Conservation (phyloP, 129 eudicot species). For the Daucus carota region DH1_v3.0 NC_030385.2:42135001-42135500, state of each 20-base stretch:
- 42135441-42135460: neutral
- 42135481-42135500: neutral
- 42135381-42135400: neutral
- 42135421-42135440: slow-evolving; percentile 9
- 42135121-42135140: slow-evolving; percentile 11
- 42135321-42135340: slow-evolving; percentile 88
- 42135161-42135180: neutral
- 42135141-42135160: slow-evolving; percentile 1
- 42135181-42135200: neutral
- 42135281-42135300: slow-evolving; percentile 58
- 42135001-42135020: slow-evolving; percentile 30
- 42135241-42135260: neutral
- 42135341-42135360: slow-evolving; percentile 77
- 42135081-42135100: slow-evolving; percentile 78
- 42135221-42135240: neutral
- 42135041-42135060: slow-evolving; percentile 91
- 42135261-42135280: neutral
- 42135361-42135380: slow-evolving; percentile 42
- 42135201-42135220: neutral
- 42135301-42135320: slow-evolving; percentile 95
- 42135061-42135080: slow-evolving; percentile 96
- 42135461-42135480: neutral
- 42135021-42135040: slow-evolving; percentile 92
- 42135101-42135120: slow-evolving; percentile 90
- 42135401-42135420: slow-evolving; percentile 1